Base-by-base conservation (phyloP, 257 asterid species). In the Vinca minor region DNA sequence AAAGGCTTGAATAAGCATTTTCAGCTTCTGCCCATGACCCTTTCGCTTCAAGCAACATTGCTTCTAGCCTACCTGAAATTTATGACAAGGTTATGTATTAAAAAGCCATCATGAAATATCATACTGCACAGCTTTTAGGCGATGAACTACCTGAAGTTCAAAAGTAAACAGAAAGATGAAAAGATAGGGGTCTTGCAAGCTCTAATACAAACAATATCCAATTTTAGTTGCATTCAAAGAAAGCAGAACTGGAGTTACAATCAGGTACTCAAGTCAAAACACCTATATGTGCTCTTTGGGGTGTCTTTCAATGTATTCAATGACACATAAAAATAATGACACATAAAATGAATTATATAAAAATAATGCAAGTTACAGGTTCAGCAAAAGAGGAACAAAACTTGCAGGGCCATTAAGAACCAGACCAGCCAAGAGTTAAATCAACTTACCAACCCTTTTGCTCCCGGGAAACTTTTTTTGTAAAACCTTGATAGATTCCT, bases 11-110 rank as follows among this genome's bases (percentile, higher is more conserved):
- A 71, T 89, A 89, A 69, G 96, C 92, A 63, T 78, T 90, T 76
- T 89, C 99, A 31, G 99, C 97, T 74, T 89, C 94, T 34, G 77
- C 76, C 89, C 91, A 89, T 61, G 49, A 78, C 70, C 94, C 97
- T 77, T 80, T 84, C 68, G 99, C 96, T 80, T 93, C 99, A 64
- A 93, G 94, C 84, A 85, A 74, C 97, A 89, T 80, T 63, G 95
- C 94, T 83, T 93, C 97, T 67, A 93, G 75, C 81, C 95, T 89
- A 69, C 92, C 99, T 93, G 85, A 68, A 76, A 69, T 46, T 67
- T 45, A 67, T 57, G 61, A 18, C 31, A 58, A 53, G 31, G 63
- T 21, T 34, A 54, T 28, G 45, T 34, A 25, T 23, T n/a, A 4
- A 45, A 42, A n/a, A 10, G 52, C 56, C 39, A 34, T 21, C 21